Conservation (phyloP, 257 asterid species). For the Petunia axillaris region DNA sequence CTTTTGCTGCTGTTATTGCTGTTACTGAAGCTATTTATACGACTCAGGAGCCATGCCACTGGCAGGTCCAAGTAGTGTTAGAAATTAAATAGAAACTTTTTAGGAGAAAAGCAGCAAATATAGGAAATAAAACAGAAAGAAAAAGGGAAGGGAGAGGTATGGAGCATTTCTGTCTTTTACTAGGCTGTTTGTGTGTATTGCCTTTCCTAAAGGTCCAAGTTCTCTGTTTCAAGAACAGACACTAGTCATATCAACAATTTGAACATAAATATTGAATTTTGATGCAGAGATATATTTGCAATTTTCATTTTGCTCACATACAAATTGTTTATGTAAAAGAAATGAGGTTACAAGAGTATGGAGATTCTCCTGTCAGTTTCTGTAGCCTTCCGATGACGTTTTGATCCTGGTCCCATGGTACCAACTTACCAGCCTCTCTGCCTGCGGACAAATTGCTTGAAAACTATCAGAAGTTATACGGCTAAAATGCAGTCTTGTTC, state of each 20-base stretch:
- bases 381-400: conserved; percentile 36
- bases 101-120: conserved; percentile 31
- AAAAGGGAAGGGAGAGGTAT: conserved; percentile 36
- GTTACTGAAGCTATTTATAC: conserved; percentile 25
- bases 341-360: conserved; percentile 36
- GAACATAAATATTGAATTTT: conserved; percentile 34
- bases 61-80: conserved; percentile 33
- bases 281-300: conserved; percentile 8
- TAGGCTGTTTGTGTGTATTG: conserved; percentile 39
- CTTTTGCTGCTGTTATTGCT: no score
- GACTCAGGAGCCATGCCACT: conserved; percentile 40
- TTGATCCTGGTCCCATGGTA: conserved; percentile 36
- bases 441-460: conserved; percentile 24
- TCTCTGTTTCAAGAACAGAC: conserved; percentile 40
- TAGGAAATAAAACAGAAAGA: conserved; percentile 15
- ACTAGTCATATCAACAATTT: conserved; percentile 43
- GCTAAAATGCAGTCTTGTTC: conserved; percentile 22
- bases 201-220: conserved; percentile 41
- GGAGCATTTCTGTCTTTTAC: conserved; percentile 48
- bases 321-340: conserved; percentile 23
- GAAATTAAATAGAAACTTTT: conserved; percentile 30
- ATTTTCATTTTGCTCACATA: neutral
- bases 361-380: conserved; percentile 45
- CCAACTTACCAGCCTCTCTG: conserved; percentile 15
- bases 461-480: conserved; percentile 13